A percentile compares a stretch with the other conserved stretches of the same genome.
These are phyloP conservation scores for Rhytidiadelphus loreus DNA, from an alignment of 225 moss, liverwort and hornwort species.

Conservation along the genomic window DNA sequence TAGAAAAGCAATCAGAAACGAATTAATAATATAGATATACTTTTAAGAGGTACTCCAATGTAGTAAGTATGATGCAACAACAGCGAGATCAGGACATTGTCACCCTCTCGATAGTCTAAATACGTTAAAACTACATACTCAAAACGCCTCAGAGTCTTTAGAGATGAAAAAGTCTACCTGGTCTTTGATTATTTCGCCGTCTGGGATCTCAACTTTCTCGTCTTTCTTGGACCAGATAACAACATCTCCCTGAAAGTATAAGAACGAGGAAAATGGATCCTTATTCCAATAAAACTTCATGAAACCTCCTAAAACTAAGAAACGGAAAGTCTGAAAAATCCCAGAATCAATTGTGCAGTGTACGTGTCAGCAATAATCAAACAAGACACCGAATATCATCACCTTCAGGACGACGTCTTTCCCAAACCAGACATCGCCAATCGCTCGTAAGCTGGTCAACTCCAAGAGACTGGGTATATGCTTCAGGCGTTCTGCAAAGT, in stretches of 20 bases:
- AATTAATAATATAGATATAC: not conserved
- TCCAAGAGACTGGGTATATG: constrained; percentile 30
- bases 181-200: constrained; percentile 39
- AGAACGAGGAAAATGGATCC: not conserved
- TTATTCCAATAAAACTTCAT: not conserved
- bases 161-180: constrained; percentile 6
- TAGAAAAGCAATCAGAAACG: not conserved
- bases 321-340: not conserved
- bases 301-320: not conserved
- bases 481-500: constrained; percentile 29
- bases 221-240: constrained; percentile 55
- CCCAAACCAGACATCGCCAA: constrained; percentile 66
- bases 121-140: not conserved
- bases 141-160: not conserved
- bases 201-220: constrained; percentile 36
- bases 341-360: not conserved
- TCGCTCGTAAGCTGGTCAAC: constrained; percentile 27
- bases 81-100: not conserved
- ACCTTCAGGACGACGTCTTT: constrained; percentile 43
- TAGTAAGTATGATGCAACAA: not conserved
- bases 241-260: constrained; percentile 29
- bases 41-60: not conserved
- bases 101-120: not conserved
- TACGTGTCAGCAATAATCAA: not conserved
- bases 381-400: not conserved